Percentiles rank a stretch among this genome's conserved stretches.
These are phyloP conservation scores for Telfairia occidentalis DNA, from an alignment of 331 rosid genomes.

Conservation along the genomic window DNA sequence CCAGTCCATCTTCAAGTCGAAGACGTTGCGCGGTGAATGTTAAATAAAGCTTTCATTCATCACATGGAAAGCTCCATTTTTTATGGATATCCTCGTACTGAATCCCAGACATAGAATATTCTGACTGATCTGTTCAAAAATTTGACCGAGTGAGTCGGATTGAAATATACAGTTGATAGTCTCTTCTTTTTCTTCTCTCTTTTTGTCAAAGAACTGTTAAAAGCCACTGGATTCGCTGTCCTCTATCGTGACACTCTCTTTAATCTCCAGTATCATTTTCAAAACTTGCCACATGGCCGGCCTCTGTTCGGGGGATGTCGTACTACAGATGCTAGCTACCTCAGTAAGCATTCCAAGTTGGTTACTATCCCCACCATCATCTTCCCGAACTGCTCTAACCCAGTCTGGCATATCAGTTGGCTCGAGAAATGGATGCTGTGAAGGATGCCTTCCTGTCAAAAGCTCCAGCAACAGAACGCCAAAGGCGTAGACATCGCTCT, in stretches of 20 bases:
- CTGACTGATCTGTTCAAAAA: not conserved
- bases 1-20: not conserved
- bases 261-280: constrained; percentile 79
- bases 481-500: constrained; percentile 65
- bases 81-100: not conserved
- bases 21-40: not conserved
- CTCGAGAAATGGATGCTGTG: constrained; percentile 63
- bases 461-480: constrained; percentile 83
- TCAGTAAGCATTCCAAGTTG: constrained; percentile 77
- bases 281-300: constrained; percentile 90
- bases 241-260: constrained; percentile 46
- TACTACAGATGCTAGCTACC: constrained; percentile 74
- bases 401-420: constrained; percentile 65
- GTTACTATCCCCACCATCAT: constrained; percentile 49
- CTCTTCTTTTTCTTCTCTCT: not conserved
- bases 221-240: constrained; percentile 19
- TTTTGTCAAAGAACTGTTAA: not conserved
- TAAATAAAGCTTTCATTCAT: not conserved
- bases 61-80: not conserved
- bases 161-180: constrained; percentile 4
- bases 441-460: constrained; percentile 76
- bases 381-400: constrained; percentile 81
- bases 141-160: not conserved
- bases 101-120: not conserved
- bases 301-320: constrained; percentile 85